phyloP scores from a whole-genome alignment of 192 early-diverging fungal genomes.

The Umbelopsis vinacea region DNA sequence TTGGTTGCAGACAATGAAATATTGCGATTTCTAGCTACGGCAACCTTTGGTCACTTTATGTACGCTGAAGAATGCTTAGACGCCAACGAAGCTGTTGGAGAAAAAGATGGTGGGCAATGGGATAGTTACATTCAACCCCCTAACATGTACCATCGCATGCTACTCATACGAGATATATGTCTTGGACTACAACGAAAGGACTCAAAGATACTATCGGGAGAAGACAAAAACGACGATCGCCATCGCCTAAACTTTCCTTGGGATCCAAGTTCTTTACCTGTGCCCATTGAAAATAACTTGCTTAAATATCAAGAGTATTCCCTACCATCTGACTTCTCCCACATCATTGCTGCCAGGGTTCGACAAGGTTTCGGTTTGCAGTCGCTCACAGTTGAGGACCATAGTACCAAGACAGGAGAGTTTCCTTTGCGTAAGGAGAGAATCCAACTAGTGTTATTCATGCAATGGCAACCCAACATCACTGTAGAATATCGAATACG shows the following conservation, averaged over 20 bases:
- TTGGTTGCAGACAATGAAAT: constrained; percentile 79
- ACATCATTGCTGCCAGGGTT: constrained; percentile 66
- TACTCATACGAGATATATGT: constrained; percentile 51
- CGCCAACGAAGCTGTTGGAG: neutral
- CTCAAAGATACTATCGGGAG: constrained; percentile 44
- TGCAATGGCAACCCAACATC: constrained; percentile 78
- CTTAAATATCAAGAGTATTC: constrained; percentile 69
- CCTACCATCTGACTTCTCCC: constrained; percentile 60
- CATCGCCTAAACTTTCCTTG: constrained; percentile 64
- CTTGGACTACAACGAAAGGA: constrained; percentile 43
- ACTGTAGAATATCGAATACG: constrained; percentile 76
- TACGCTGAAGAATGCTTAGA: constrained; percentile 68
- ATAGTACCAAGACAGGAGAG: constrained; percentile 35
- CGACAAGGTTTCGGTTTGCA: constrained; percentile 73
- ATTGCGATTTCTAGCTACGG: constrained; percentile 67
- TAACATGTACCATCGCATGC: constrained; percentile 56
- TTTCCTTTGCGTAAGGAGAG: constrained; percentile 44
- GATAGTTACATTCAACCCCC: constrained; percentile 27
- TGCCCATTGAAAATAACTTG: constrained; percentile 62
- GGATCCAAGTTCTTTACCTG: constrained; percentile 63
- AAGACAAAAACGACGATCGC: constrained; percentile 42
- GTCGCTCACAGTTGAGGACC: constrained; percentile 52
- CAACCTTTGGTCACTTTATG: constrained; percentile 70
- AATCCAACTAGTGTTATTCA: constrained; percentile 64
- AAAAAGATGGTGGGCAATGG: neutral